Conservation (phyloP, 2,329 filamentous ascomycete species). For the Colletotrichum tofieldiae region DNA sequence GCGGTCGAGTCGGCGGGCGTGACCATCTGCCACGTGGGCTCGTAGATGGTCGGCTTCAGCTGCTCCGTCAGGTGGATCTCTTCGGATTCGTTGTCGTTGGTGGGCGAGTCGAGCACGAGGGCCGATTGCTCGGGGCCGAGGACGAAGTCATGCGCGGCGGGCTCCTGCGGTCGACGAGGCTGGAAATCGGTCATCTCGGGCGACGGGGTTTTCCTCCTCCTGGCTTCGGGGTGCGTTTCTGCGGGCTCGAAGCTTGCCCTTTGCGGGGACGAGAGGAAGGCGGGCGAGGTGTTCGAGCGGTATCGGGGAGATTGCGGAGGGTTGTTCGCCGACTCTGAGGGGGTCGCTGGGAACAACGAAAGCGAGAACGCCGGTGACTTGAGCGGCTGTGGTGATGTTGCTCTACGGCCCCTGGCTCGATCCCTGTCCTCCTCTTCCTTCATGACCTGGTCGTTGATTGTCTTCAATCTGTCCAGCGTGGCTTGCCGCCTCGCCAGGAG, state of each 20-base stretch:
- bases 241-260: constrained; percentile 52
- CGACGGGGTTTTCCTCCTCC: constrained; percentile 16
- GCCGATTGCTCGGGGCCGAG: constrained; percentile 55
- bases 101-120: constrained; percentile 61
- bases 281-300: constrained; percentile 71
- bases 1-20: constrained; percentile 52
- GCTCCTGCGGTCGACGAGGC: constrained; percentile 1
- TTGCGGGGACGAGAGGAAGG: constrained; percentile 61
- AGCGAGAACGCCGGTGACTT: constrained; percentile 50
- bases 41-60: constrained; percentile 55
- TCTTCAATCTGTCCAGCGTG: constrained; percentile 71
- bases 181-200: background rate
- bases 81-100: constrained; percentile 46
- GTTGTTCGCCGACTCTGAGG: constrained; percentile 44
- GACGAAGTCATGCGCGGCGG: constrained; percentile 41
- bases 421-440: constrained; percentile 55
- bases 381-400: constrained; percentile 64
- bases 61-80: constrained; percentile 50
- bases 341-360: constrained; percentile 61
- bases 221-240: constrained; percentile 6
- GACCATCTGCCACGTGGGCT: constrained; percentile 66
- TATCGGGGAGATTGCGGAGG: constrained; percentile 56
- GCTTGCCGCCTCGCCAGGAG: constrained; percentile 73
- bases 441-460: constrained; percentile 62
- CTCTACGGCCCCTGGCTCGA: constrained; percentile 56